Evolutionary conservation across 140 eudicot genomes (phyloP).

Genomic region (Anethum foeniculum): DNA sequence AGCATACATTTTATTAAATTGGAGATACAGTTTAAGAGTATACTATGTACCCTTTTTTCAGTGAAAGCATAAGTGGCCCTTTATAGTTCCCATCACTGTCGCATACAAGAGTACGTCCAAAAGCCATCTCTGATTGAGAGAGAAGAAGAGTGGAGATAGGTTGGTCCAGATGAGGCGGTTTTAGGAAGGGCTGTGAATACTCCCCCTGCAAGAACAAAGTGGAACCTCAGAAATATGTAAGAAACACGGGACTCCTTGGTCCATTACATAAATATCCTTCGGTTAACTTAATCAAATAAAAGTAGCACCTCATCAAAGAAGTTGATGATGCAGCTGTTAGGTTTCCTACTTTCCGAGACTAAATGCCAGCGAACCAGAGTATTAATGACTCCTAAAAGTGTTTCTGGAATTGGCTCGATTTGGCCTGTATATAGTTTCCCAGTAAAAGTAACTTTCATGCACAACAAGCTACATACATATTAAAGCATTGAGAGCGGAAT

Average conservation of each 20-base stretch:
- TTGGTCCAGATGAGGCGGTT: constrained; percentile 24
- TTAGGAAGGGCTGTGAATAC: constrained; percentile 73
- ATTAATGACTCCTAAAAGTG: constrained; percentile 67
- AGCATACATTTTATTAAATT: not conserved
- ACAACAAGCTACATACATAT: not conserved
- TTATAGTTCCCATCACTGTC: constrained; percentile 85
- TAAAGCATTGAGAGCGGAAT: not conserved
- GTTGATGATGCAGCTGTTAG: constrained; percentile 32
- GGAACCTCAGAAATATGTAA: not conserved
- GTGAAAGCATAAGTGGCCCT: constrained; percentile 88
- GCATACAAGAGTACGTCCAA: constrained; percentile 69
- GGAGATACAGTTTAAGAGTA: not conserved
- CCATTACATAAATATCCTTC: not conserved
- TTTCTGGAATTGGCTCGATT: constrained; percentile 83
- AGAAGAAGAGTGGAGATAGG: constrained; percentile 75
- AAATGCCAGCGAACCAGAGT: constrained; percentile 73
- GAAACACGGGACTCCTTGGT: not conserved
- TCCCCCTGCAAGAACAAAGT: constrained; percentile 33
- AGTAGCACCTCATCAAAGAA: constrained; percentile 15
- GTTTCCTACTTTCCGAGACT: constrained; percentile 69
- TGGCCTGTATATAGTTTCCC: constrained; percentile 38
- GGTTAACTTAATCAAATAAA: not conserved
- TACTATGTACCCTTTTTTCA: constrained; percentile 62
- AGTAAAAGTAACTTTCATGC: not conserved
- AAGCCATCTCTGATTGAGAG: constrained; percentile 83